Percentiles rank a stretch among this genome's conserved stretches.
Conservation (phyloP, 139 green algal genomes). For the Axilococcus clingmanii region DNA sequence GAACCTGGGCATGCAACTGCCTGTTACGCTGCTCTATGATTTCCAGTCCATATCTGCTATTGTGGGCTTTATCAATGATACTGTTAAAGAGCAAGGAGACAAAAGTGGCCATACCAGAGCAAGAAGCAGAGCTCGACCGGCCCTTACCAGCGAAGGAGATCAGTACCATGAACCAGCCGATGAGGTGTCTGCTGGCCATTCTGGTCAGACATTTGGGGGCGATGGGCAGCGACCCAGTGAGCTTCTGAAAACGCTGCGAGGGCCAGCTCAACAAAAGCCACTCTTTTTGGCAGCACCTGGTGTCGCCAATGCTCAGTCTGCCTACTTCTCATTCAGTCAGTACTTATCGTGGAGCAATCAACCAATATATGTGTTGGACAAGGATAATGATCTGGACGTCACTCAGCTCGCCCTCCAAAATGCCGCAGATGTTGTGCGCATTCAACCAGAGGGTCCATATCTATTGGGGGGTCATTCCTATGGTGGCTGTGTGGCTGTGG, state of each 20-base stretch:
- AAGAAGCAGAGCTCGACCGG: not conserved
- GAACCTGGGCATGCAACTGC: slow-evolving; percentile 47
- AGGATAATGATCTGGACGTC: slow-evolving; percentile 83
- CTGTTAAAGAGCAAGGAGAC: not conserved
- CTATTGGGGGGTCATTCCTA: slow-evolving; percentile 83
- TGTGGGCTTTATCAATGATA: slow-evolving; percentile 26
- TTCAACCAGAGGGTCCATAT: slow-evolving; percentile 72
- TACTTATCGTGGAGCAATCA: slow-evolving; percentile 54
- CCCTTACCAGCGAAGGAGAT: not conserved
- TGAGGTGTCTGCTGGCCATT: slow-evolving; percentile 26
- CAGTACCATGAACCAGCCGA: not conserved
- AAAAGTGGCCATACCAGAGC: not conserved
- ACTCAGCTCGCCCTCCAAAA: slow-evolving; percentile 49
- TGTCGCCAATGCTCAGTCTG: slow-evolving; percentile 79
- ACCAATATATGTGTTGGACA: slow-evolving; percentile 85
- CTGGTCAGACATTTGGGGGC: too few species aligned
- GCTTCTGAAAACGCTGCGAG: slow-evolving; percentile 68
- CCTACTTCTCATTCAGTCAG: slow-evolving; percentile 61
- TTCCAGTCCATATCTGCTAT: slow-evolving; percentile 56
- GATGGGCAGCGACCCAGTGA: slow-evolving; percentile 32
- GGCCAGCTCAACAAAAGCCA: slow-evolving; percentile 24
- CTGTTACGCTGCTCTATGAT: slow-evolving; percentile 79
- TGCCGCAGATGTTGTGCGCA: slow-evolving; percentile 59
- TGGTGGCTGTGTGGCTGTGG: slow-evolving; percentile 60
- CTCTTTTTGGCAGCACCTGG: slow-evolving; percentile 80